Evolutionary conservation across 139 green algal species (phyloP), one percentile per base, ranked within the genome.

Genomic region (Yamagishiella unicocca): DNA sequence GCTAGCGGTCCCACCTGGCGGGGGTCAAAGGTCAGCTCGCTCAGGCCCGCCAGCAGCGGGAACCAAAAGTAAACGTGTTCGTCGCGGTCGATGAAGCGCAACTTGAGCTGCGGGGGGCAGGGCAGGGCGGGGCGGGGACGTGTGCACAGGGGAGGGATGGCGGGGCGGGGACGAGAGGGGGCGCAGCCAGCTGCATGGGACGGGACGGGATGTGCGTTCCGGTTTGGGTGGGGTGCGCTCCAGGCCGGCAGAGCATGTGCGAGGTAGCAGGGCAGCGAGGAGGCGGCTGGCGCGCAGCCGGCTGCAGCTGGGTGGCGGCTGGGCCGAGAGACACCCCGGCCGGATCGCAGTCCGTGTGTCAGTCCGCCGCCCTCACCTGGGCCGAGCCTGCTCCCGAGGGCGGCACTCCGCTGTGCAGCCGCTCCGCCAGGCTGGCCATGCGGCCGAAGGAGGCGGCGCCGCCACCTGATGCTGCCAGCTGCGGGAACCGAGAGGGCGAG

Each of bases 11-110:
- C 0, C 89, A 84, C 76, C 76, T 84, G 91, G 10, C 97, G 90
- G 4, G 97, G 96, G 91, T 99, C 98, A 90, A 99, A 99, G 0
- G 98, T 98, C 27, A 99, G 93, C 91, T 99, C 98, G 2, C 92
- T 97, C 31, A 99, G 93, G 4, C 98, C 98, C 27, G 97, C 98
- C 58, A 99, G 95, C 80, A 99, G 92, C 22, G 98, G 98, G 93
- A 99, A 99, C 98, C 98, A 99, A 90, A 98, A 99, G 93, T 99
- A 98, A 83, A 99, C 93, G 87, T 99, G 97, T 84, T 98, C 95
- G 67, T 99, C 96, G 19, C 89, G 80, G 83, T 94, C 92, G 12
- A 93, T 85, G 88, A 94, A 94, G 66, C 81, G 81, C 12, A 87
- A 66, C 46, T 77, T 71, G 24, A 73, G 79, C 29, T 76, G 62